Evolutionary conservation across 2,329 filamentous ascomycete genomes (phyloP).

Genomic region (Cadophora gregata): DNA sequence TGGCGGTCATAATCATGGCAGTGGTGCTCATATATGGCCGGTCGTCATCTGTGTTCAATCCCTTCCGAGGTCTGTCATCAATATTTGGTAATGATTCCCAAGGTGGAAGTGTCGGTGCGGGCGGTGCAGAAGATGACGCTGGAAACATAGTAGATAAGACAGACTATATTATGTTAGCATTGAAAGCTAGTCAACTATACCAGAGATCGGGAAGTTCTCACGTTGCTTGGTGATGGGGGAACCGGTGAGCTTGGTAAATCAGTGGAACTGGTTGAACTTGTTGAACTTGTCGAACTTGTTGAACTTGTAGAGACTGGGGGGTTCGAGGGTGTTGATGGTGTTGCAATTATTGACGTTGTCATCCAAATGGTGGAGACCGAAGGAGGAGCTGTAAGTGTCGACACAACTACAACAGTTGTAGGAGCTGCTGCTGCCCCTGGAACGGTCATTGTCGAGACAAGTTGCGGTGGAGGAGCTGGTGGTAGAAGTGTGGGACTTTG

Average conservation of each 20-base stretch:
- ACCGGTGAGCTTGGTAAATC: neutral
- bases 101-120: conserved; percentile 9
- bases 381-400: conserved; percentile 24
- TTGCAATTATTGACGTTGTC: conserved; percentile 11
- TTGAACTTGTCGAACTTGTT: neutral
- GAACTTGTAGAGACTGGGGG: neutral
- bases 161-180: conserved; percentile 27
- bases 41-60: conserved; percentile 25
- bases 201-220: neutral
- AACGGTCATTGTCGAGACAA: conserved; percentile 6
- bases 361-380: conserved; percentile 14
- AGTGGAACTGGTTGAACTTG: no score
- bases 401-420: conserved; percentile 25
- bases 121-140: conserved; percentile 16
- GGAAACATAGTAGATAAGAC: conserved; percentile 26
- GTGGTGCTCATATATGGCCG: conserved; percentile 15
- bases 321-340: neutral
- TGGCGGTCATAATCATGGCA: conserved; percentile 17
- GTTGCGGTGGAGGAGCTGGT: neutral
- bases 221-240: conserved; percentile 5
- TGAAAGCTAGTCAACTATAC: neutral
- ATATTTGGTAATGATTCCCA: neutral
- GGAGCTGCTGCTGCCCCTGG: conserved; percentile 16
- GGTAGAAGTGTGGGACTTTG: neutral
- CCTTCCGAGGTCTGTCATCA: conserved; percentile 26